Evolutionary conservation across 1,139 yeast genomes (phyloP).

Genomic region (Lodderomyces metapsilosis): DNA sequence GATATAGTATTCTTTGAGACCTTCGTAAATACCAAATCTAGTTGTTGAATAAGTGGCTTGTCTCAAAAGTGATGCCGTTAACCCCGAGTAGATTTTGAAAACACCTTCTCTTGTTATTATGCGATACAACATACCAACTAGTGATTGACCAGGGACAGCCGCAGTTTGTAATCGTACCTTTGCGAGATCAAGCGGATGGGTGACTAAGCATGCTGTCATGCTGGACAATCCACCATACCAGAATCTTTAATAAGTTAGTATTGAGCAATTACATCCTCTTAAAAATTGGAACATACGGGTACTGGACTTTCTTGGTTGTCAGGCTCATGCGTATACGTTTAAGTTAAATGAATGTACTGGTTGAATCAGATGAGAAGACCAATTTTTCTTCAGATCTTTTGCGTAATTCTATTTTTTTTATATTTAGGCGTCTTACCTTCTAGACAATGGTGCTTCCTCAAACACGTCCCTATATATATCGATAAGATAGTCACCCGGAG

Average conservation of each 20-base stretch:
- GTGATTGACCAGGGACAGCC: slow-evolving; percentile 55
- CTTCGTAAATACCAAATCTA: slow-evolving; percentile 81
- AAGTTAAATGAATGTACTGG: no score
- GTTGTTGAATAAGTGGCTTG: slow-evolving; percentile 89
- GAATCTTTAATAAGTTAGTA: slow-evolving; percentile 17
- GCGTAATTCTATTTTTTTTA: no score
- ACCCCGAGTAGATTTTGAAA: slow-evolving; percentile 70
- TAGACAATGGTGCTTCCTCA: no score
- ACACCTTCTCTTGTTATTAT: slow-evolving; percentile 67
- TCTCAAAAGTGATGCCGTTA: slow-evolving; percentile 76
- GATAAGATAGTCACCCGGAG: no score
- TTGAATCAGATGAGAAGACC: no score
- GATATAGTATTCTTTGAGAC: slow-evolving; percentile 56
- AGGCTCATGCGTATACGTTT: background rate
- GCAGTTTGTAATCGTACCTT: slow-evolving; percentile 83
- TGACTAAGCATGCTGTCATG: slow-evolving; percentile 59
- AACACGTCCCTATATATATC: no score
- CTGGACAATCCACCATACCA: slow-evolving; percentile 66
- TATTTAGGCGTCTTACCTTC: no score
- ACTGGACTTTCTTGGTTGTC: slow-evolving; percentile 3
- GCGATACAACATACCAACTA: slow-evolving; percentile 57
- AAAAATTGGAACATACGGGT: slow-evolving; percentile 6
- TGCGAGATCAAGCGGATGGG: slow-evolving; percentile 82
- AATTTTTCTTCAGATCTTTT: no score
- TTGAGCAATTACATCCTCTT: background rate